Evolutionary conservation across 2,329 filamentous ascomycete species (phyloP).

Genomic region (Venturia oleaginea): DNA sequence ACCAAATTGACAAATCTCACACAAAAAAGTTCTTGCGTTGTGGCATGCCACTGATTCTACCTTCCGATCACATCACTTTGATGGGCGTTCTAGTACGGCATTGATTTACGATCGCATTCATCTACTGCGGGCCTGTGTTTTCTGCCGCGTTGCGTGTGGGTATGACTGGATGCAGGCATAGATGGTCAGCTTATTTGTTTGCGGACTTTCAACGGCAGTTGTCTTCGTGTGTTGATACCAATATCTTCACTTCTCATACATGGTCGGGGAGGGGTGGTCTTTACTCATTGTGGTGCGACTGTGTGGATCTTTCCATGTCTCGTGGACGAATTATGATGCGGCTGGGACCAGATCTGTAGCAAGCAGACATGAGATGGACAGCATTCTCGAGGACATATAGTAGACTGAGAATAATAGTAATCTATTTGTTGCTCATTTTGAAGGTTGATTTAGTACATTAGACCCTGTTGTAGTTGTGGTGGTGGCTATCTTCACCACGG

Average conservation of each 20-base stretch:
- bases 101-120: not conserved
- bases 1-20: not conserved
- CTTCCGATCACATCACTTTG: not conserved
- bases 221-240: not conserved
- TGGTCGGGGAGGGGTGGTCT: too few relatives aligned
- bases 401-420: not conserved
- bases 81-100: not conserved
- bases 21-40: not conserved
- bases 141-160: not conserved
- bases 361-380: not conserved
- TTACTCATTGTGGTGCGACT: not conserved
- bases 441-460: not conserved
- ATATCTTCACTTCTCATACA: not conserved
- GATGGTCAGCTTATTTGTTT: not conserved
- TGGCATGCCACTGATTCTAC: not conserved
- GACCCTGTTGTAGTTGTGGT: not conserved
- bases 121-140: not conserved
- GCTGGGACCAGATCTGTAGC: not conserved
- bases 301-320: not conserved
- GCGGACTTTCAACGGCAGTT: not conserved
- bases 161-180: not conserved
- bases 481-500: not conserved
- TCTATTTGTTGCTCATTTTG: not conserved
- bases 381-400: not conserved
- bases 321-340: not conserved